phyloP scores from a whole-genome alignment of 345 rosid species.

The Gossypium turneri region DNA sequence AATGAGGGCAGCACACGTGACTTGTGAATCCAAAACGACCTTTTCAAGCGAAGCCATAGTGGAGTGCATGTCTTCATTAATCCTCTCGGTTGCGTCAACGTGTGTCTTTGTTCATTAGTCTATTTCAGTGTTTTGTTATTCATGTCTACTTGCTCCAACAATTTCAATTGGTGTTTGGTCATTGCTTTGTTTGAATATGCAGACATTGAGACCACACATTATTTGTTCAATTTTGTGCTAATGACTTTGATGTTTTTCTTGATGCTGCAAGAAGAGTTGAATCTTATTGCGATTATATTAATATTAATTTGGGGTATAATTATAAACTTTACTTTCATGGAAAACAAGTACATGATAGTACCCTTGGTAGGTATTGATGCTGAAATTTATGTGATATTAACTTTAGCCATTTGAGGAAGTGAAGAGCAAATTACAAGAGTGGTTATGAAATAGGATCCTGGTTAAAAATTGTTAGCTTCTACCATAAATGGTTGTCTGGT shows the following conservation, averaged over 20 bases:
- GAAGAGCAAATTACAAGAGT: neutral
- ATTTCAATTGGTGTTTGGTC: too few relatives aligned
- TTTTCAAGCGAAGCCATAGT: conserved; percentile 73
- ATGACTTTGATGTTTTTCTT: conserved; percentile 43
- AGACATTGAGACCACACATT: conserved; percentile 42
- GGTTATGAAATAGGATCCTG: neutral
- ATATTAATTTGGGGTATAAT: conserved; percentile 80
- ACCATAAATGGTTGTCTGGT: neutral
- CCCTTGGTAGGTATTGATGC: neutral
- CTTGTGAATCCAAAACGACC: conserved; percentile 53
- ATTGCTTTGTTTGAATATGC: too few relatives aligned
- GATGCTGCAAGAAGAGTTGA: conserved; percentile 79
- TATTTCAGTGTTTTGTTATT: too few relatives aligned
- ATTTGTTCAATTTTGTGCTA: conserved; percentile 93
- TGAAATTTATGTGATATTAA: neutral
- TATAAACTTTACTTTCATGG: neutral
- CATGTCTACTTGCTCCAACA: too few relatives aligned
- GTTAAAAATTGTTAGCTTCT: neutral
- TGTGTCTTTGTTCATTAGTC: too few relatives aligned
- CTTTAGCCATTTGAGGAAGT: neutral
- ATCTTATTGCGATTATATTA: conserved; percentile 76
- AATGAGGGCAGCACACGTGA: conserved; percentile 50
- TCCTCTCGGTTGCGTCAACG: neutral
- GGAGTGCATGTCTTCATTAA: conserved; percentile 22
- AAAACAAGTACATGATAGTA: neutral